Conservation (phyloP, 805 yeast genomes). For the Kodamaea laetipori region DNA sequence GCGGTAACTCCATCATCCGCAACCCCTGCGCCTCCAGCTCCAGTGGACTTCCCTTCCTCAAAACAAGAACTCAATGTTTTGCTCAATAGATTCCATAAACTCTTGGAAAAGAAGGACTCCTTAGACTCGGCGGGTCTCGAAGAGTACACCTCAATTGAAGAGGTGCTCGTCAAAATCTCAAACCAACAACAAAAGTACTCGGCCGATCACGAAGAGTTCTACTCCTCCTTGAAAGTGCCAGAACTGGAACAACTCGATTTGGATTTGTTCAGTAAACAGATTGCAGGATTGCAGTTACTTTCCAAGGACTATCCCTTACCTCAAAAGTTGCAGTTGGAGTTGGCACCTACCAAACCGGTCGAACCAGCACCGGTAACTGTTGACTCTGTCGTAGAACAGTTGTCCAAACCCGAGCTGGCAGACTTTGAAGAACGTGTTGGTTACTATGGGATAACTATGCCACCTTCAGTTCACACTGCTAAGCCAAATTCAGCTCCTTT, state of each 20-base stretch:
- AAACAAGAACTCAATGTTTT: constrained; percentile 29
- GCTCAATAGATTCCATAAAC: constrained; percentile 29
- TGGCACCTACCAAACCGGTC: constrained; percentile 21
- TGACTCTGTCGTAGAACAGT: constrained; percentile 1
- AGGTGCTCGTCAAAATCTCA: constrained; percentile 30
- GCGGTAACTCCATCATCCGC: background rate
- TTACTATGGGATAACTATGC: constrained; percentile 39
- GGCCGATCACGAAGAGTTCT: constrained; percentile 25
- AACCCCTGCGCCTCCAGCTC: constrained; percentile 3
- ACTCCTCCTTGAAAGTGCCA: constrained; percentile 19
- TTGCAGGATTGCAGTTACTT: constrained; percentile 63
- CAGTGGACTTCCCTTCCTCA: constrained; percentile 23
- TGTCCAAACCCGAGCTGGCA: constrained; percentile 5
- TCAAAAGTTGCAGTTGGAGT: constrained; percentile 39
- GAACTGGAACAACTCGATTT: constrained; percentile 37
- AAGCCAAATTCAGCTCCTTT: constrained; percentile 44
- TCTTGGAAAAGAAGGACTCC: constrained; percentile 16
- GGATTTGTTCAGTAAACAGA: constrained; percentile 55
- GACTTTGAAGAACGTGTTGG: constrained; percentile 41
- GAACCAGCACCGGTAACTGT: constrained; percentile 3
- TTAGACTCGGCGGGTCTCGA: constrained; percentile 25
- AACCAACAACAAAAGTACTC: constrained; percentile 26
- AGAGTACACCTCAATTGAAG: constrained; percentile 23
- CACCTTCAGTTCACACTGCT: constrained; percentile 22
- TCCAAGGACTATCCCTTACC: constrained; percentile 71